Evolutionary conservation across 2,329 filamentous ascomycete species (phyloP), one percentile per base, ranked within the genome.

Genomic region (Colletotrichum destructivum): DNA sequence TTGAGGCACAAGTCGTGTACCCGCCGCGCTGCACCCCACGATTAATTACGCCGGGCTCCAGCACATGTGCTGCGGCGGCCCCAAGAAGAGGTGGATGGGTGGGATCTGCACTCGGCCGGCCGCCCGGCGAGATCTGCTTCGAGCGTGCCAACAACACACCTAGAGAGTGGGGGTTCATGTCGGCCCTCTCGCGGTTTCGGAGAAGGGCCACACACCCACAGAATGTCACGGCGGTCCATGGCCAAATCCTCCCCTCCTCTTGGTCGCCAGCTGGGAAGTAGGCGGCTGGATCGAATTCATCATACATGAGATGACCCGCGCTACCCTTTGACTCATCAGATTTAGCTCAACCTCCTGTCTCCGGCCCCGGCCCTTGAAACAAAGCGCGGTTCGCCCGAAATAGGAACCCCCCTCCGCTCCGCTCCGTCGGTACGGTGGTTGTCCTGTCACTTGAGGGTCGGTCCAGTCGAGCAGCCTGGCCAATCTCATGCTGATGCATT

Each of bases 291-390:
- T 38, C 35, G 35, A 38, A 11, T 11, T 2, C 35, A 38, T 38
- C 35, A 38, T 38, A 11, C 31, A 59, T 59, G 61, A 64, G 59
- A 62, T 61, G 61, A 51, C 66, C 35, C 35, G 71, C 23, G 54
- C 57, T 62, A 42, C 66, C 66, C 49, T 66, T 72, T 72, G 66
- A 71, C 61, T 66, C 70, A 72, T 71, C 61, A 46, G 42, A 64
- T 71, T 65, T 56, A 21, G 51, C 61, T 40, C 56, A 13, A 15
- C 46, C 52, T 62, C 47, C 59, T 63, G 69, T 69, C 65, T 71
- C 69, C 61, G 59, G 69, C 59, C 64, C 65, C 65, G 57, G 54
- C 65, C 65, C 69, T 71, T 60, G 69, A 71, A 71, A 71, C 65
- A 54, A 60, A 44, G 47, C 26, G 42, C 44, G 57, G 69, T 68